Conservation (phyloP, 1,284 basidiomycete species). For the Ceratobasidium sp. region DNA sequence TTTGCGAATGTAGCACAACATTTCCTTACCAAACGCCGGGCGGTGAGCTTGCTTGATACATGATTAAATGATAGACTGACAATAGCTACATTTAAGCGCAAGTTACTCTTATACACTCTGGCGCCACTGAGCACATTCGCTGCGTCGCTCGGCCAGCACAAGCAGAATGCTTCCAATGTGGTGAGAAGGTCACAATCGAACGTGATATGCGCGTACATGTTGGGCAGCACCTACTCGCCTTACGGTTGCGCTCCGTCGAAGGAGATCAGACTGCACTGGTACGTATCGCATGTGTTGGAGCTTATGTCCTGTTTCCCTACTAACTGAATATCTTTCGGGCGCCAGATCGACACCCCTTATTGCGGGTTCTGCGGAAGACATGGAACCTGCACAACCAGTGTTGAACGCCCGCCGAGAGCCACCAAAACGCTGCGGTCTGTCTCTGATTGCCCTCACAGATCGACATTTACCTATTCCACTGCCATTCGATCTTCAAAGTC, state of each 20-base stretch:
- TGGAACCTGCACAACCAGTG: not conserved
- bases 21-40: not conserved
- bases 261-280: not conserved
- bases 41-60: not conserved
- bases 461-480: not conserved
- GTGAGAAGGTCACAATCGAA: not conserved
- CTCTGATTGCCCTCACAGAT: not conserved
- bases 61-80: not conserved
- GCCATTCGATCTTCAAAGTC: not conserved
- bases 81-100: not conserved
- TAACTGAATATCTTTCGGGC: no score
- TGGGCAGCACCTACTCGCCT: not conserved
- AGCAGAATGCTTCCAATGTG: not conserved
- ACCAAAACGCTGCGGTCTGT: not conserved
- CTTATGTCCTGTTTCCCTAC: not conserved
- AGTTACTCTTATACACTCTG: not conserved
- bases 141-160: not conserved
- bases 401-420: not conserved
- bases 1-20: not conserved
- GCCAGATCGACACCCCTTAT: no score
- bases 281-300: not conserved
- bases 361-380: not conserved
- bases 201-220: not conserved
- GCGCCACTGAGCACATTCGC: not conserved
- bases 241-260: not conserved